These are phyloP conservation scores for Furcasterigmium furcatum DNA, from an alignment of 2,329 filamentous ascomycete genomes.

Conservation along the genomic window DNA sequence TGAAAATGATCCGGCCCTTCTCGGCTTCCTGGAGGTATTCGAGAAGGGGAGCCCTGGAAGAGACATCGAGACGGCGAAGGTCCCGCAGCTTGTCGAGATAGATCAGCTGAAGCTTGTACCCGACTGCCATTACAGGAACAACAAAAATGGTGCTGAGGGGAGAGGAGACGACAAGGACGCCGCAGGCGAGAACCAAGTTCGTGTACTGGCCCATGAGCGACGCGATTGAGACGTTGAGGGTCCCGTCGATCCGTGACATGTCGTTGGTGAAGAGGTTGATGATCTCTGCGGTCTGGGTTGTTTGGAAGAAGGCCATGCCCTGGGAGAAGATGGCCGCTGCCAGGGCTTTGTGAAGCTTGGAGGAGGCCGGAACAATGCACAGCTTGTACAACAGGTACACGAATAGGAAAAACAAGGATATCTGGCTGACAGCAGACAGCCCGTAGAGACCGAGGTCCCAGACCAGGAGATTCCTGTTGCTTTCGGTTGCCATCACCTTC, in stretches of 20 bases:
- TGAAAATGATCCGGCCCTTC: background rate
- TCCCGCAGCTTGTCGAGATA: background rate
- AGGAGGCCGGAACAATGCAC: conserved; percentile 3
- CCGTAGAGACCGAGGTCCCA: background rate
- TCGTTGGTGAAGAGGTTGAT: conserved; percentile 24
- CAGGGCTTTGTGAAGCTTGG: background rate
- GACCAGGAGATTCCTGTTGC: background rate
- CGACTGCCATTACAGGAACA: background rate
- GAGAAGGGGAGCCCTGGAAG: background rate
- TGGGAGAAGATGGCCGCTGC: background rate
- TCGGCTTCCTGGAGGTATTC: conserved; percentile 1
- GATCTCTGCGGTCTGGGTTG: conserved; percentile 21
- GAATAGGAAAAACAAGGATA: conserved; percentile 67
- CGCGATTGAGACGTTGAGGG: conserved; percentile 1
- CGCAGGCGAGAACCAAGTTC: background rate
- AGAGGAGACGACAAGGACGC: conserved; percentile 1
- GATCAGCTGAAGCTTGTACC: background rate
- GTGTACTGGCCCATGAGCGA: background rate
- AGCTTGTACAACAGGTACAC: conserved; percentile 44
- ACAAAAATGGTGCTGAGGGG: background rate
- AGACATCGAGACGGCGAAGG: conserved; percentile 1
- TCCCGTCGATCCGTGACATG: conserved; percentile 15
- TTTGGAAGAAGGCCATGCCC: conserved; percentile 19
- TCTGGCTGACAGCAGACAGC: conserved; percentile 49
- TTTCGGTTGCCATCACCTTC: background rate